Conservation (phyloP, 768 basidiomycete genomes). For the Heimioporus sp. region DNA sequence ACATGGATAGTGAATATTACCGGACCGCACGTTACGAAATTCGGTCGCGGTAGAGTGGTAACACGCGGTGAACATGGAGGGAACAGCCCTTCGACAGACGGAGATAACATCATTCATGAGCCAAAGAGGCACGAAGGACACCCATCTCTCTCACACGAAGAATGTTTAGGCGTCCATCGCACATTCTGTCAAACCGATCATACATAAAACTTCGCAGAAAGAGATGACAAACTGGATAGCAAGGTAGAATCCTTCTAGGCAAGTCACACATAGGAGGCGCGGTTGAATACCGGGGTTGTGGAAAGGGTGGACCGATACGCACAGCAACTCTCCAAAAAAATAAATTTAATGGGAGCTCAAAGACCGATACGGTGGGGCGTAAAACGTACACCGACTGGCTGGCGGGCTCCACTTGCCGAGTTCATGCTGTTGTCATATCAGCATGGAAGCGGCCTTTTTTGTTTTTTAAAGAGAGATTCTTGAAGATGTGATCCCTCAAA, state of each 20-base stretch:
- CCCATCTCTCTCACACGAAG: neutral
- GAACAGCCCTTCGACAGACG: neutral
- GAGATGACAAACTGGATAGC: no score
- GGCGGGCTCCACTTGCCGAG: conserved; percentile 6
- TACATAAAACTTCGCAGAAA: neutral
- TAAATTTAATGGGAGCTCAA: neutral
- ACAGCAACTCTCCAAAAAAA: neutral
- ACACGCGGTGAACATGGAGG: neutral
- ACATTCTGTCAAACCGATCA: neutral
- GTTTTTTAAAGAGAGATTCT: neutral
- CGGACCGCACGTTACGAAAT: neutral
- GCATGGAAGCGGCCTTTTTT: neutral
- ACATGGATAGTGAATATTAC: neutral
- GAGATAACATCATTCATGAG: neutral
- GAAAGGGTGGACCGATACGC: neutral
- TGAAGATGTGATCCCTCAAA: neutral
- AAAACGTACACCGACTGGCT: neutral
- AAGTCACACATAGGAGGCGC: no score
- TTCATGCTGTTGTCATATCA: neutral
- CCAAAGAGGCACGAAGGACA: neutral
- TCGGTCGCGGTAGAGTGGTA: no score
- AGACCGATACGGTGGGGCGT: neutral
- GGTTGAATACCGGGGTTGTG: neutral
- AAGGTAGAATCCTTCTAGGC: neutral
- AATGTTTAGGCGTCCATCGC: neutral